Conservation (phyloP, 495 filamentous ascomycete genomes). For the Tuber aestivum region DNA sequence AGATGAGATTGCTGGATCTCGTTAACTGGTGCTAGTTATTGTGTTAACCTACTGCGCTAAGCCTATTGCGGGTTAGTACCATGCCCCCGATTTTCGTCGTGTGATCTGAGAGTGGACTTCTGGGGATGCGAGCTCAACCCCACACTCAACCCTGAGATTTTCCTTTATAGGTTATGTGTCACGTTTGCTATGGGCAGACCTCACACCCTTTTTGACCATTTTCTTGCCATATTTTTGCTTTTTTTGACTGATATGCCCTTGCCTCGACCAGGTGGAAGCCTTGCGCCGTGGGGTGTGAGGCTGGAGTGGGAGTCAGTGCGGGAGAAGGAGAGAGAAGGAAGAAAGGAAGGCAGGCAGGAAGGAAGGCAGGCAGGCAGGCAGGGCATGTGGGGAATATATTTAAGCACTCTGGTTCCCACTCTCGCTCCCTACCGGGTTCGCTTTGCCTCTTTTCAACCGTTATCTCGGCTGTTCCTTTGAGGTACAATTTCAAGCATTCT, state of each 20-base stretch:
- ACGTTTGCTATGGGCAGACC: not conserved
- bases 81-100: not conserved
- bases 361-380: not conserved
- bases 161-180: not conserved
- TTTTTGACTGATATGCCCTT: not conserved
- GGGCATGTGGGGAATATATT: not conserved
- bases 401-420: not conserved
- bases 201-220: not conserved
- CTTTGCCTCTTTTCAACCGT: not conserved
- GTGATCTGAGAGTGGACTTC: not conserved
- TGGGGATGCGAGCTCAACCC: not conserved
- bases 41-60: not conserved
- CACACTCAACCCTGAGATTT: not conserved
- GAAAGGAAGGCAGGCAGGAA: not conserved
- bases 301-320: not conserved
- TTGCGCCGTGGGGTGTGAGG: not conserved
- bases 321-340: not conserved
- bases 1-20: not conserved
- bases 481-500: not conserved
- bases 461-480: not conserved
- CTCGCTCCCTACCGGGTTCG: not conserved
- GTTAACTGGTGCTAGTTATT: not conserved
- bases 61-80: not conserved
- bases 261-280: not conserved
- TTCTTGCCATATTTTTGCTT: not conserved